phyloP scores from a whole-genome alignment of 164 flowering plant species.

The Tetrastigma voinierianum region DNA sequence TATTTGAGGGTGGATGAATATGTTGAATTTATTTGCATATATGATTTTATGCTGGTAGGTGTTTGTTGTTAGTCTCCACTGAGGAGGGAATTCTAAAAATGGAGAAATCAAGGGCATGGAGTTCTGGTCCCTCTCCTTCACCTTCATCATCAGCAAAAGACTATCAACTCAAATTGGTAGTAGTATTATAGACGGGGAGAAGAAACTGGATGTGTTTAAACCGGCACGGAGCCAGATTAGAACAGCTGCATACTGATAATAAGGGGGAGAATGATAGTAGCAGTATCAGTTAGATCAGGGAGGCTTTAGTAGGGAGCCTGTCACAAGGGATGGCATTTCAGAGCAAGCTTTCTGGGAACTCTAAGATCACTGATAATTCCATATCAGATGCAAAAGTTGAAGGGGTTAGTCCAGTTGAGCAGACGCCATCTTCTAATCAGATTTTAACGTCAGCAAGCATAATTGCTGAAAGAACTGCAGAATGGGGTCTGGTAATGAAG shows the following conservation, averaged over 20 bases:
- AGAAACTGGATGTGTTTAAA: background rate
- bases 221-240: background rate
- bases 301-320: background rate
- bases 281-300: background rate
- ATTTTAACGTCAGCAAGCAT: conserved; percentile 21
- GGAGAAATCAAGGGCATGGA: no score
- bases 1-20: no score
- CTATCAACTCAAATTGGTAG: no score
- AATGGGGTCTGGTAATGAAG: conserved; percentile 44
- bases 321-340: conserved; percentile 51
- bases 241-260: no score
- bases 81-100: no score
- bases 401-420: background rate
- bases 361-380: background rate
- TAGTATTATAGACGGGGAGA: background rate
- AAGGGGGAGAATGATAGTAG: background rate
- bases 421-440: background rate
- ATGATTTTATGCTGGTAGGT: no score
- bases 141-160: no score
- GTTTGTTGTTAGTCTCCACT: no score
- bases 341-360: background rate
- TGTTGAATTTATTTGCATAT: no score
- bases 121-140: no score
- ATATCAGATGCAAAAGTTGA: background rate
- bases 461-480: conserved; percentile 43